Percentiles rank a stretch among this genome's conserved stretches.
phyloP scores from a whole-genome alignment of 2,329 filamentous ascomycete species.

The Dactylellina leptospora region DNA sequence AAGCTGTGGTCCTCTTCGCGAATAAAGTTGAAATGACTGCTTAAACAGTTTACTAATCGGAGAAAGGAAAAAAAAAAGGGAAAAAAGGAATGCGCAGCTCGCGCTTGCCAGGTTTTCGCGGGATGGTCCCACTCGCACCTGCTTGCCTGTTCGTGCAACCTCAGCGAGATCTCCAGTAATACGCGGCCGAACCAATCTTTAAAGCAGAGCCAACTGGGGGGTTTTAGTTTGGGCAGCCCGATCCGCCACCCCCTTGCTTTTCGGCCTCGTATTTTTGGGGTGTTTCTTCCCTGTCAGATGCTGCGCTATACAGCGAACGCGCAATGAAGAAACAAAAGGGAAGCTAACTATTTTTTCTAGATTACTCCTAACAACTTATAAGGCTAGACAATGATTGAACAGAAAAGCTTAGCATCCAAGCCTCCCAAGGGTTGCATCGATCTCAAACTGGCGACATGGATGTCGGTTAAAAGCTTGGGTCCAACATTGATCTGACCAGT shows the following conservation, averaged over 20 bases:
- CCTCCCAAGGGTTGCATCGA: slow-evolving; percentile 31
- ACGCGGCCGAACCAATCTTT: too few species aligned
- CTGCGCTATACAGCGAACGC: too few species aligned
- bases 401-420: slow-evolving; percentile 33
- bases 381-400: too few species aligned
- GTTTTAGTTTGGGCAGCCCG: not conserved
- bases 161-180: not conserved
- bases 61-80: not conserved
- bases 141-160: not conserved
- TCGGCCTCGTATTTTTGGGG: not conserved
- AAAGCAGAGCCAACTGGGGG: not conserved
- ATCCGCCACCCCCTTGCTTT: not conserved
- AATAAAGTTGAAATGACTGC: not conserved
- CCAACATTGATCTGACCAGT: not conserved
- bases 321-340: too few species aligned
- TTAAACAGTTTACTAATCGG: not conserved
- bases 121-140: not conserved
- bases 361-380: too few species aligned
- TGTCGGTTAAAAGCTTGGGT: slow-evolving; percentile 29
- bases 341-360: too few species aligned
- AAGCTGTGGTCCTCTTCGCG: not conserved
- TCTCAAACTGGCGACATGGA: slow-evolving; percentile 7
- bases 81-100: not conserved
- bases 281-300: not conserved
- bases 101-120: not conserved